A percentile compares a stretch with the other conserved stretches of the same genome.
These are phyloP conservation scores for Aspergillus aculeatus DNA, from an alignment of 2,329 filamentous ascomycete species.

Conservation along the genomic window DNA sequence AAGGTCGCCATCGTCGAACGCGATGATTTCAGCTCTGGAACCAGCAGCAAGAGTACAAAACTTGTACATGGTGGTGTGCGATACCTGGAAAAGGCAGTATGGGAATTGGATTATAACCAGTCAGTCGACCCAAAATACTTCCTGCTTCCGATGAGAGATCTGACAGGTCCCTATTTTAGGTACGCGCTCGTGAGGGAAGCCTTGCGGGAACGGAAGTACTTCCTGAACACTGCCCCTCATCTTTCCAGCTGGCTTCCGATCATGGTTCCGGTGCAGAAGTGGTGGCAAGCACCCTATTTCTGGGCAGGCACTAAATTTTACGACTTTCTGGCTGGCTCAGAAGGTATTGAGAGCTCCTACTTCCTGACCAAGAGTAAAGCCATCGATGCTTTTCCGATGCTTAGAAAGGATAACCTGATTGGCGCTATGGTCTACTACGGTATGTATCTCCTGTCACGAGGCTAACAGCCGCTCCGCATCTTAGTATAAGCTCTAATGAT, in stretches of 20 bases:
- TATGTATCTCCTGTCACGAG: constrained; percentile 28
- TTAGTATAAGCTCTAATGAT: constrained; percentile 14
- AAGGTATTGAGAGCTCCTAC: constrained; percentile 86
- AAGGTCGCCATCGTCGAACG: constrained; percentile 79
- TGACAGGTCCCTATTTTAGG: constrained; percentile 20
- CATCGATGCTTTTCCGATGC: constrained; percentile 83
- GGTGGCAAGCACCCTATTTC: constrained; percentile 79
- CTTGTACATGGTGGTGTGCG: constrained; percentile 81
- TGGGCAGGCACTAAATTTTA: constrained; percentile 74
- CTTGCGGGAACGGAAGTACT: constrained; percentile 77
- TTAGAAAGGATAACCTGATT: constrained; percentile 74
- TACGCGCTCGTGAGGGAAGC: constrained; percentile 77
- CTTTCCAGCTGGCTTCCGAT: constrained; percentile 78
- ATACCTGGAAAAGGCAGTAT: constrained; percentile 83
- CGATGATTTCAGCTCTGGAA: constrained; percentile 79
- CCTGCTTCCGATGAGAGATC: background rate
- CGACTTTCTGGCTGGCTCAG: constrained; percentile 78
- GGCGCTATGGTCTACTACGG: constrained; percentile 86
- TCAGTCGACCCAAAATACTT: constrained; percentile 36
- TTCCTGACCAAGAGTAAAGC: constrained; percentile 85
- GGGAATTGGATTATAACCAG: constrained; percentile 81
- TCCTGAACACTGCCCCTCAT: constrained; percentile 79
- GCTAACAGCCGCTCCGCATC: background rate
- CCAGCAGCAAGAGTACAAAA: constrained; percentile 84
- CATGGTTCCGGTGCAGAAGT: constrained; percentile 76